These are phyloP conservation scores for Sedum album DNA, from an alignment of 164 flowering plant species.

Conservation along the genomic window DNA sequence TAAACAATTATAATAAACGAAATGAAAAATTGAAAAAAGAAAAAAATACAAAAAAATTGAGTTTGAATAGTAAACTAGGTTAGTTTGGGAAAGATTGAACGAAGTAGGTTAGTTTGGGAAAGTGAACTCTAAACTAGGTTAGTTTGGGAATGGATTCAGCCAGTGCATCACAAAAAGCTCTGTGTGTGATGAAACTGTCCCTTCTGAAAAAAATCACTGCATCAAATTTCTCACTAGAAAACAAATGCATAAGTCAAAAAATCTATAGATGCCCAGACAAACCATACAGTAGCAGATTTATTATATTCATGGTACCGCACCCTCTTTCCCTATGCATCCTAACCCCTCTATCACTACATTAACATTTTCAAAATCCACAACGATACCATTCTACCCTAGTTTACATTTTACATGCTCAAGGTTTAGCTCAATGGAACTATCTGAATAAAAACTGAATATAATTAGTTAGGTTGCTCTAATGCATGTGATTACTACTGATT, in stretches of 20 bases:
- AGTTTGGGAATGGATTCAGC: no score
- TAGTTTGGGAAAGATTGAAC: no score
- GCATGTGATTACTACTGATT: no score
- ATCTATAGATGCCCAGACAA: not conserved
- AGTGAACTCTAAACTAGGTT: no score
- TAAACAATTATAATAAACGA: no score
- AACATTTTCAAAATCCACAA: not conserved
- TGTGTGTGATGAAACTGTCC: constrained; percentile 40
- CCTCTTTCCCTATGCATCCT: not conserved
- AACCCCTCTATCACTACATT: not conserved
- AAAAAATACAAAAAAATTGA: no score
- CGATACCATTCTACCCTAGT: not conserved
- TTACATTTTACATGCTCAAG: not conserved
- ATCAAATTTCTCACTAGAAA: not conserved
- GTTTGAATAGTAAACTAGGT: no score
- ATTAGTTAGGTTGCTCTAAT: no score
- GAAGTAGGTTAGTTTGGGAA: no score
- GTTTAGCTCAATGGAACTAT: no score
- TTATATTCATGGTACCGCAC: not conserved
- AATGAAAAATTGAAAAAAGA: no score
- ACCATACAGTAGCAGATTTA: not conserved
- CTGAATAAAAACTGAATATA: no score
- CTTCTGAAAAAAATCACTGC: constrained; percentile 18
- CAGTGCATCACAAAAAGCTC: constrained; percentile 39
- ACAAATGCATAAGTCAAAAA: constrained; percentile 6